phyloP scores from a whole-genome alignment of 768 basidiomycete species.

The Tylopilus balloui region DNA sequence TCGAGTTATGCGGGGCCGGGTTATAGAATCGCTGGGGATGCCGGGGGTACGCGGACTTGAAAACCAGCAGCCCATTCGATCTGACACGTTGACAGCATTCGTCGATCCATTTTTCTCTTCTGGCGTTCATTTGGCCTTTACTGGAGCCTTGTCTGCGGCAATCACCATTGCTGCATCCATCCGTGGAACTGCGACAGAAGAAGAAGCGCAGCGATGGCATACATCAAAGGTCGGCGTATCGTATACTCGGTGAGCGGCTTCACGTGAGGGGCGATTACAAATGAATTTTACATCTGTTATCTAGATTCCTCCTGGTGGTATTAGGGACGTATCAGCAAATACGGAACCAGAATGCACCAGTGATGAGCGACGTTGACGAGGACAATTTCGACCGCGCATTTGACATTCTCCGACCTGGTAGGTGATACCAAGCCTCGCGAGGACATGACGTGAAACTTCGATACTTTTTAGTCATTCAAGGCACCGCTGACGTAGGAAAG shows the following conservation, averaged over 20 bases:
- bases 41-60: constrained; percentile 14
- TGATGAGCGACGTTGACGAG: constrained; percentile 11
- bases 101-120: constrained; percentile 15
- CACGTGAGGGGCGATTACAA: not conserved
- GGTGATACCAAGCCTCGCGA: not conserved
- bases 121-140: constrained; percentile 10
- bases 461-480: constrained; percentile 2
- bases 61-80: not conserved
- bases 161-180: constrained; percentile 9
- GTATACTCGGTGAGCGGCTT: constrained; percentile 4
- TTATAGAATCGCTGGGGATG: constrained; percentile 57
- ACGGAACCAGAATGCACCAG: constrained; percentile 4
- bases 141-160: constrained; percentile 8
- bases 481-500: constrained; percentile 5
- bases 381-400: constrained; percentile 14
- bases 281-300: not conserved
- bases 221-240: constrained; percentile 8
- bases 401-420: constrained; percentile 8
- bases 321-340: constrained; percentile 13
- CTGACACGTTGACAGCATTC: constrained; percentile 2
- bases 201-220: constrained; percentile 10
- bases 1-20: constrained; percentile 4
- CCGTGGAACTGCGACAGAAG: constrained; percentile 5
- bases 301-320: constrained; percentile 9
- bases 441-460: too few relatives aligned